Evolutionary conservation across 768 basidiomycete species (phyloP), one percentile per base, ranked within the genome.

Genomic region (Phlegmacium glaucopus): DNA sequence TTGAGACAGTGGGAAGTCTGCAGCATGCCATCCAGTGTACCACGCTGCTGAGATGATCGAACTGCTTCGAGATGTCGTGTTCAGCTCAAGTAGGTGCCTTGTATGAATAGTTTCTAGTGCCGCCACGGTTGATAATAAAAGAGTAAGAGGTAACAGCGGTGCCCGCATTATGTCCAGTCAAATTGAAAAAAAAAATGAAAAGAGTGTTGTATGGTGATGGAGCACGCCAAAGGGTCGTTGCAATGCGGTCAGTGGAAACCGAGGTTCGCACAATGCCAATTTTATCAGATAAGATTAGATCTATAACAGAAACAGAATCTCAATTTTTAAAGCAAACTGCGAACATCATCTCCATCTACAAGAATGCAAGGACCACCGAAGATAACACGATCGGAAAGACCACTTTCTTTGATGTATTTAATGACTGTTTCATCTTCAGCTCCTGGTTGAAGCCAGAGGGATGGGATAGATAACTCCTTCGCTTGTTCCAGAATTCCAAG

Each of bases 361-460:
- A 94, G 76, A 32, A 94, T 75, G 61, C 93, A 95, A 9, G 88
- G 84, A 9, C 93, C 93, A 22, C 87, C 85, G 61, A 79, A 81
- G 42, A 94, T 77, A n/a, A 89, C 87, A 49, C 75, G 75, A 58
- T 82, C 82, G 28, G 71, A 66, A 54, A 92, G 64, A 4, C 72
- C 77, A 42, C 85, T 82, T 48, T 82, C 77, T 34, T 78, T 74
- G 61, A 94, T 82, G 56, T 78, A 94, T 12, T 71, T 58, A 12
- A 72, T 65, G 39, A 93, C 89, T 3, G 67, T 65, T 12, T 71
- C 75, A 56, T 90, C 84, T 53, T 86, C 83, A 6, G 91, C 89
- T 16, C 91, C 91, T 6, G 93, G 93, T 62, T 95, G 93, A 26
- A 94, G 77, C 93, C 93, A 95, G 37, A 93, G 72, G 3, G 83